Conservation (phyloP, 768 basidiomycete species). For the Auricularia sp. region DNA sequence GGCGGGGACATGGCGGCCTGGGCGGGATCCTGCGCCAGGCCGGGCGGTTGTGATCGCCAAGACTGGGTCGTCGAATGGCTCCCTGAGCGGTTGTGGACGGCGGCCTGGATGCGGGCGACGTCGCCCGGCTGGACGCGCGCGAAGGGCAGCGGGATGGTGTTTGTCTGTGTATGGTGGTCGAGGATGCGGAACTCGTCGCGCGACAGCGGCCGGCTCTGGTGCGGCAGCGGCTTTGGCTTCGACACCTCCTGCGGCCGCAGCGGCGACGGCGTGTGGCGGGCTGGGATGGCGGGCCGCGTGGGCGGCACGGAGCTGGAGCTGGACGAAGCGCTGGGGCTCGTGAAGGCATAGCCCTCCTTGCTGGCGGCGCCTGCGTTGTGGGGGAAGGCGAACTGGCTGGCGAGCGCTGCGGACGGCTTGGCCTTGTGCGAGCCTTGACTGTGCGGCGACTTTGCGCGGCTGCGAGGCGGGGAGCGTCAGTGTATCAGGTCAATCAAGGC, state of each 20-base stretch:
- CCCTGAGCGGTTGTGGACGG: neutral
- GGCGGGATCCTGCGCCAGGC: neutral
- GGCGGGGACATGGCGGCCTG: neutral
- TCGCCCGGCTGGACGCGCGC: neutral
- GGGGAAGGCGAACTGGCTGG: neutral
- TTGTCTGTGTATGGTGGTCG: neutral
- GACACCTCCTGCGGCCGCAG: neutral
- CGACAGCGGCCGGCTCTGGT: neutral
- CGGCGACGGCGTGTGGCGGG: neutral
- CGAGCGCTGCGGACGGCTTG: conserved; percentile 1
- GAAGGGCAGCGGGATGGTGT: conserved; percentile 1
- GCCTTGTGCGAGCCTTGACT: neutral
- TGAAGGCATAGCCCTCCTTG: neutral
- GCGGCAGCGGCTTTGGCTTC: neutral
- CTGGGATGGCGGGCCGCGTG: neutral
- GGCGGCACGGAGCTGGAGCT: neutral
- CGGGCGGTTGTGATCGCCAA: neutral
- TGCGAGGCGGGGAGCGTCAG: neutral
- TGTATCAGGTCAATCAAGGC: neutral
- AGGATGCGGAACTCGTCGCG: neutral
- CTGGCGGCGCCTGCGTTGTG: neutral
- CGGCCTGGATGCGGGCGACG: neutral
- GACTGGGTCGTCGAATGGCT: neutral
- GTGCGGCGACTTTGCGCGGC: conserved; percentile 2
- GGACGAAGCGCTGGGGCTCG: neutral